These are phyloP conservation scores for Haematococcus lacustris DNA, from an alignment of 139 green algal genomes.

Conservation along the genomic window DNA sequence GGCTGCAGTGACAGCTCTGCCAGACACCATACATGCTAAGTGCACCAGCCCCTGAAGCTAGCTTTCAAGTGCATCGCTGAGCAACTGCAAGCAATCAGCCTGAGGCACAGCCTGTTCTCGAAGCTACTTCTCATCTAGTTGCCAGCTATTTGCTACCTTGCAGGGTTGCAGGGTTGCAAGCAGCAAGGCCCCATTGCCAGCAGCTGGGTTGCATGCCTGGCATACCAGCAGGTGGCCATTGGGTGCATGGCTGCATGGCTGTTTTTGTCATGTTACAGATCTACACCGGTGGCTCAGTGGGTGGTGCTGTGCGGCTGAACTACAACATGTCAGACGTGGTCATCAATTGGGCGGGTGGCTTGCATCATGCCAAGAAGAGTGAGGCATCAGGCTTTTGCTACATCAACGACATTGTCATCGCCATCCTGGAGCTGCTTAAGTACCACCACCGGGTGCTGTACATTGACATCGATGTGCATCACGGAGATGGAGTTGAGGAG, in stretches of 20 bases:
- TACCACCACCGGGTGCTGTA: constrained; percentile 61
- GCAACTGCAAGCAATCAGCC: neutral
- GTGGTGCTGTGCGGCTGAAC: constrained; percentile 86
- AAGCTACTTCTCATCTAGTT: no score
- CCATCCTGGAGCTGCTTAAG: constrained; percentile 90
- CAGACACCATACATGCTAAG: no score
- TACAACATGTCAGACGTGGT: constrained; percentile 72
- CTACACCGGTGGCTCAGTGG: constrained; percentile 79
- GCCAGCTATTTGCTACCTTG: no score
- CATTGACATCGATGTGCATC: constrained; percentile 93
- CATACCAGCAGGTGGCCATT: constrained; percentile 17
- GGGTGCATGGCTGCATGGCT: no score
- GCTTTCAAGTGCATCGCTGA: neutral
- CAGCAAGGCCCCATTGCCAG: neutral
- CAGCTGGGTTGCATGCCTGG: neutral
- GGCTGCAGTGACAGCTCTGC: no score
- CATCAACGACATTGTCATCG: constrained; percentile 97
- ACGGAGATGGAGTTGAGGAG: constrained; percentile 97
- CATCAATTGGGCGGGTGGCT: constrained; percentile 95
- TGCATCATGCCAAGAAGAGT: constrained; percentile 94
- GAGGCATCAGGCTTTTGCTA: constrained; percentile 94
- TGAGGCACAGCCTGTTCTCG: neutral
- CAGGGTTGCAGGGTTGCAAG: neutral
- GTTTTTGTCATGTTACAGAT: constrained; percentile 59
- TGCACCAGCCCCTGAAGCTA: neutral